phyloP scores from a whole-genome alignment of 352 stramenopile genomes.

The Globisporangium heterothallicum region DNA sequence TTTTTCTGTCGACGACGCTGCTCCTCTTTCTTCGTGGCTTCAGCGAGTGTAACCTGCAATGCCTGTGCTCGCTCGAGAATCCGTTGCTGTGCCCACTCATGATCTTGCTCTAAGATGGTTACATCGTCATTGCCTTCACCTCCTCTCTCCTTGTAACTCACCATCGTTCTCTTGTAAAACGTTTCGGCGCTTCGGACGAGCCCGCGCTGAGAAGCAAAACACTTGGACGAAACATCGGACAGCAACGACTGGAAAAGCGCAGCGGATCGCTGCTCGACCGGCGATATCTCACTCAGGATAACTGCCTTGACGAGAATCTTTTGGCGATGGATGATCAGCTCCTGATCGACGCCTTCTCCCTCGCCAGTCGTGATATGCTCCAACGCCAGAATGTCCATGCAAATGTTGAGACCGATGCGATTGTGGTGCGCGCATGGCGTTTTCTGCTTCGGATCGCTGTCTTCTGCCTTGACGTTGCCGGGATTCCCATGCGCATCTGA shows the following conservation, averaged over 20 bases:
- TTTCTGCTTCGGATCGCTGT: constrained; percentile 8
- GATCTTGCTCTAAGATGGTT: constrained; percentile 34
- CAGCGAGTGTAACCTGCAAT: constrained; percentile 30
- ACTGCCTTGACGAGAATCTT: constrained; percentile 56
- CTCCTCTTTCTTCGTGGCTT: constrained; percentile 22
- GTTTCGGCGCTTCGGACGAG: constrained; percentile 42
- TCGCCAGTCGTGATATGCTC: constrained; percentile 29
- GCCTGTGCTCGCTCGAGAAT: constrained; percentile 37
- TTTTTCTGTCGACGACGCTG: constrained; percentile 34
- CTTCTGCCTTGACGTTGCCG: constrained; percentile 11
- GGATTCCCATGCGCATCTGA: constrained; percentile 1
- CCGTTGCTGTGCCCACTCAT: constrained; percentile 39
- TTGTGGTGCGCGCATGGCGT: constrained; percentile 62
- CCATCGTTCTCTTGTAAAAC: constrained; percentile 33
- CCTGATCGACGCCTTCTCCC: constrained; percentile 13
- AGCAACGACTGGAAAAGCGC: constrained; percentile 47
- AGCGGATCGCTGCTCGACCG: constrained; percentile 43
- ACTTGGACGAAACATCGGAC: constrained; percentile 35
- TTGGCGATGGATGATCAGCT: constrained; percentile 30
- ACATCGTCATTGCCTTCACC: constrained; percentile 5
- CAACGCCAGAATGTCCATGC: constrained; percentile 62
- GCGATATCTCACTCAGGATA: constrained; percentile 39
- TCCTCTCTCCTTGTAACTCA: constrained; percentile 29
- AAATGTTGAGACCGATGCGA: constrained; percentile 63
- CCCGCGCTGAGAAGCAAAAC: constrained; percentile 32